A percentile compares a stretch with the other conserved stretches of the same genome.
Evolutionary conservation across 1,139 yeast species (phyloP).

Genomic region (Yamadazyma blattariae): DNA sequence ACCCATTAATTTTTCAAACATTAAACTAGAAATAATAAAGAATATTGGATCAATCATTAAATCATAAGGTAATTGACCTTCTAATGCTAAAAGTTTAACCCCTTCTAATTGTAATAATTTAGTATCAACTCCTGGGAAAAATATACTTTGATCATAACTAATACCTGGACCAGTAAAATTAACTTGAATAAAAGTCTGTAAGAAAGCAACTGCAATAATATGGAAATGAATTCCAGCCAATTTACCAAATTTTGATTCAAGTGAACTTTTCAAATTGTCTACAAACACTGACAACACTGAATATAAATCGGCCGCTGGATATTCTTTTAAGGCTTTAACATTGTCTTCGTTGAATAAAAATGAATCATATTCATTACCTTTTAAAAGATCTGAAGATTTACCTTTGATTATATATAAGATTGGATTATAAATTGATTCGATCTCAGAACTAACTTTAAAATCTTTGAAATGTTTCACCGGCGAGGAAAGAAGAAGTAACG

Average conservation of each 20-base stretch:
- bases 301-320: conserved; percentile 20
- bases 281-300: conserved; percentile 20
- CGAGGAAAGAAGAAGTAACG: conserved; percentile 13
- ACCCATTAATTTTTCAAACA: conserved; percentile 50
- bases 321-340: conserved; percentile 14
- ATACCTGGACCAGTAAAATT: conserved; percentile 85
- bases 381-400: conserved; percentile 21
- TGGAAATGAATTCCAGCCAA: conserved; percentile 25
- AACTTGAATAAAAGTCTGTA: conserved; percentile 70
- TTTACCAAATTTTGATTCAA: conserved; percentile 12
- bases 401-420: conserved; percentile 20
- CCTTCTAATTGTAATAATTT: conserved; percentile 28
- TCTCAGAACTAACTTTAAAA: conserved; percentile 1
- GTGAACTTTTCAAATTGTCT: conserved; percentile 12
- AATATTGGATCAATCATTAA: conserved; percentile 54
- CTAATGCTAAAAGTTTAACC: conserved; percentile 42
- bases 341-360: conserved; percentile 14
- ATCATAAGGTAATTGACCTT: conserved; percentile 66
- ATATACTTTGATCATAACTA: conserved; percentile 31
- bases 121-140: conserved; percentile 30
- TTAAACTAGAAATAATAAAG: conserved; percentile 43
- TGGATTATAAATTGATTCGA: conserved; percentile 8
- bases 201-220: conserved; percentile 50
- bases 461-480: conserved; percentile 7
- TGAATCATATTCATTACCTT: conserved; percentile 14